A percentile compares a stretch with the other conserved stretches of the same genome.
Conservation (phyloP, 2,329 filamentous ascomycete genomes). For the Coniella vitis region DNA sequence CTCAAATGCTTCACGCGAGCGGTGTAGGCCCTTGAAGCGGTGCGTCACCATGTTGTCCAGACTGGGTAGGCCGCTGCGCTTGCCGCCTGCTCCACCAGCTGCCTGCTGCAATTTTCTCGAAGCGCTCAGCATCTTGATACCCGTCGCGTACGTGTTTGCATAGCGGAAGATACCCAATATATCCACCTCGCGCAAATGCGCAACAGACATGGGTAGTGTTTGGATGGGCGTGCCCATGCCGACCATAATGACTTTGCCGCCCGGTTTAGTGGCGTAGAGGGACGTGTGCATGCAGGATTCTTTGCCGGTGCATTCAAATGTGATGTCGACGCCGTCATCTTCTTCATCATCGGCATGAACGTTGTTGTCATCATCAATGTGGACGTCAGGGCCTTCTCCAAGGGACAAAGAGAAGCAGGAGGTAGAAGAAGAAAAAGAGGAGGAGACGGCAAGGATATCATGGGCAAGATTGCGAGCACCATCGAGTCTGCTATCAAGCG, state of each 20-base stretch:
- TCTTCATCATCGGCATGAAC: conserved; percentile 39
- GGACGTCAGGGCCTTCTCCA: neutral
- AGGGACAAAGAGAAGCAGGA: conserved; percentile 23
- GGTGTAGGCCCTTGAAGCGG: conserved; percentile 57
- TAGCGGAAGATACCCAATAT: conserved; percentile 75
- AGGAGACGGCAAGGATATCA: conserved; percentile 40
- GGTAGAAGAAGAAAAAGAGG: conserved; percentile 24
- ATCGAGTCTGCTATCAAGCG: conserved; percentile 41
- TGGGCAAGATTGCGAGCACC: conserved; percentile 41
- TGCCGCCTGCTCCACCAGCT: conserved; percentile 20
- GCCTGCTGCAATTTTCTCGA: conserved; percentile 24
- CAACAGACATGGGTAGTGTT: conserved; percentile 65
- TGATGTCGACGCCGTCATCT: conserved; percentile 59
- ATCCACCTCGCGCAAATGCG: conserved; percentile 68
- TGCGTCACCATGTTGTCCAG: conserved; percentile 70
- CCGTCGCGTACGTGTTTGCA: conserved; percentile 66
- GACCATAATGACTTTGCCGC: conserved; percentile 68
- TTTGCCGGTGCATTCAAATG: conserved; percentile 74
- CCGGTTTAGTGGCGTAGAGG: conserved; percentile 64
- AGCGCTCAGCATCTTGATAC: conserved; percentile 55
- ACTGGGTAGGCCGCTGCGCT: conserved; percentile 46
- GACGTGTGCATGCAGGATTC: conserved; percentile 67
- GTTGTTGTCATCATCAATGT: too few species aligned
- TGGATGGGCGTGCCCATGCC: conserved; percentile 75
- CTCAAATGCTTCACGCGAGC: conserved; percentile 59